phyloP scores from a whole-genome alignment of 2,329 filamentous ascomycete species.

The Botrytis hyacinthi region DNA sequence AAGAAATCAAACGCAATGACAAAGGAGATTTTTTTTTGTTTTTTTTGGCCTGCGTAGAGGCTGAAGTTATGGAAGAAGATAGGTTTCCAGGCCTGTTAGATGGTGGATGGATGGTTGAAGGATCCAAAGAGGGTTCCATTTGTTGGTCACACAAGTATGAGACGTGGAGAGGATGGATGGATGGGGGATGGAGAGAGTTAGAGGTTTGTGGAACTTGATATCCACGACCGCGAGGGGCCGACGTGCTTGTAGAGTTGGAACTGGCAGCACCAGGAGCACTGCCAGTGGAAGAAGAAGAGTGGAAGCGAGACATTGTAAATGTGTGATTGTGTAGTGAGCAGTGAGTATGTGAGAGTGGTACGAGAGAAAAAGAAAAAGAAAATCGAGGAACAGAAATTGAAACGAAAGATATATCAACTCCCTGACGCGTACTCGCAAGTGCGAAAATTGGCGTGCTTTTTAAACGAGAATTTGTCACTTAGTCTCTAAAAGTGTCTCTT shows the following conservation, averaged over 20 bases:
- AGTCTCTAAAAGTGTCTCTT: not conserved
- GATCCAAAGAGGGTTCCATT: constrained; percentile 9
- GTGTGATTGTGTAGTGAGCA: not conserved
- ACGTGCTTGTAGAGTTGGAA: constrained; percentile 1
- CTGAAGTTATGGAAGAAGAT: constrained; percentile 2
- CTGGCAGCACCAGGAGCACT: constrained; percentile 12
- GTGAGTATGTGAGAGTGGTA: constrained; percentile 2
- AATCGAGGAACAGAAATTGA: not conserved
- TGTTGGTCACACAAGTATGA: not conserved
- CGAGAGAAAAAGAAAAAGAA: constrained; percentile 10
- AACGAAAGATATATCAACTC: not conserved
- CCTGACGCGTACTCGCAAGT: not conserved
- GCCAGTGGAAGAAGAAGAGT: constrained; percentile 10
- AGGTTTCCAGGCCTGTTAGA: constrained; percentile 6
- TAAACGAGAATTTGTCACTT: not conserved
- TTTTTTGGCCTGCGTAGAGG: constrained; percentile 3
- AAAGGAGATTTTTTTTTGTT: not conserved
- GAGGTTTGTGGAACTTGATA: constrained; percentile 18
- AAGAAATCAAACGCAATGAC: constrained; percentile 4
- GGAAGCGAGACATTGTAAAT: constrained; percentile 13
- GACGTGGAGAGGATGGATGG: not conserved
- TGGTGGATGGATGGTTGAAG: not conserved
- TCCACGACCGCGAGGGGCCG: constrained; percentile 14
- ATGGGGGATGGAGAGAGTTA: not conserved
- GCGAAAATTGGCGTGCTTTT: not conserved